Base-by-base conservation (phyloP, 331 rosid species). In the Malus hybrid region DNA sequence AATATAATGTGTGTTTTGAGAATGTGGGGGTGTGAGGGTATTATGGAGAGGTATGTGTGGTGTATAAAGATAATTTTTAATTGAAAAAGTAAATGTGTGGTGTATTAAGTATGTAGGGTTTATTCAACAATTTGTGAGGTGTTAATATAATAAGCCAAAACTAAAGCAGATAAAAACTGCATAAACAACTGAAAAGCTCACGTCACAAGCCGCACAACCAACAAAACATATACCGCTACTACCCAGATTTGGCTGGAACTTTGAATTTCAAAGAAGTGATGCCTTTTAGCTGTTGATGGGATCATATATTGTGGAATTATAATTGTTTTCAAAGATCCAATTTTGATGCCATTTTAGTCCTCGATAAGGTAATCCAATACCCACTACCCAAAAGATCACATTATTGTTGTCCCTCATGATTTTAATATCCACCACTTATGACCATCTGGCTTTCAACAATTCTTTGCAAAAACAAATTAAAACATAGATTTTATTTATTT, bases 361-460 rank as follows among this genome's bases (percentile, higher is more conserved):
- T 72, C 50, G 12, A 71, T 70, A 71, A 71, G 27, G 71, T 76
- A 56, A 72, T 81, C 74, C 78, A 71, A 70, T 76, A 64, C 84
- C 84, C 80, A 76, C 81, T 76, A 70, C 67, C 68, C 74, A 29
- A 76, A 75, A 80, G 33, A 78, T 54, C 71, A 7, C n/a, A 73
- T 79, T 73, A 48, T 67, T 48, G 36, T 73, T 31, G 78, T 46
- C 28, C 63, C 14, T 55, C 7, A 12, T 11, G 54, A 33, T 66
- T 66, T n/a, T 4, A 2, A 66, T 36, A 34, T 66, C 4, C 5
- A 36, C 18, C 9, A 66, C 29, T 2, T 66, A 66, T 8, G 29
- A 8, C 44, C 2, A 39, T 39, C 12, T 36, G 72, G 78, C 69
- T 39, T 27, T 65, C 33, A 4, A 31, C 48, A 78, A 63, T 78